Evolutionary conservation across 805 yeast species (phyloP).

Genomic region (Kodamaea kaohsiungensis): DNA sequence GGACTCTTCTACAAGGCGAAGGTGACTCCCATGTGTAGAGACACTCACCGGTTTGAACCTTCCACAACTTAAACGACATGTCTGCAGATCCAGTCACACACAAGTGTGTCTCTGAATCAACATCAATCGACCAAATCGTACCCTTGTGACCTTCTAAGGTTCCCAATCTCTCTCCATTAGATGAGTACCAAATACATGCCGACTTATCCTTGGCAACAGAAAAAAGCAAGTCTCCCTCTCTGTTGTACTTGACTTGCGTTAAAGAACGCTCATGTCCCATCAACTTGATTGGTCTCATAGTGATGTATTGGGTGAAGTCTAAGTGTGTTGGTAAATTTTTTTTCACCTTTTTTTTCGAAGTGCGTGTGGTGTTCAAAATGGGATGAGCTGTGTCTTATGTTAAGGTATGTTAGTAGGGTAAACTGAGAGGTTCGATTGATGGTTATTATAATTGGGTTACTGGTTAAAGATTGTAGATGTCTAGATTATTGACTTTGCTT

Average conservation of each 20-base stretch:
- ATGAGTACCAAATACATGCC: slow-evolving; percentile 91
- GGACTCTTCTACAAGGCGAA: slow-evolving; percentile 90
- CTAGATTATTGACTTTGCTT: too few relatives aligned
- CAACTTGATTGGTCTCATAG: slow-evolving; percentile 55
- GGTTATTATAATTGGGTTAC: too few relatives aligned
- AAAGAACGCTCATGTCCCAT: slow-evolving; percentile 98
- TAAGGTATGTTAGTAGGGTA: neutral
- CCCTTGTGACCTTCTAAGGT: slow-evolving; percentile 84
- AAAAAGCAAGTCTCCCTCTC: slow-evolving; percentile 91
- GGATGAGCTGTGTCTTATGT: neutral
- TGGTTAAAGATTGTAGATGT: too few relatives aligned
- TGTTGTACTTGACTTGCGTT: slow-evolving; percentile 93
- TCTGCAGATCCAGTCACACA: slow-evolving; percentile 93
- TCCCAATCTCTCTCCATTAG: slow-evolving; percentile 95
- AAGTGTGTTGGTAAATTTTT: slow-evolving; percentile 12
- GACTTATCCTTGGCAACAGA: slow-evolving; percentile 89
- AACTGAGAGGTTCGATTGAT: neutral
- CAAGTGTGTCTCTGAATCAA: slow-evolving; percentile 65
- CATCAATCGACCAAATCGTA: slow-evolving; percentile 93
- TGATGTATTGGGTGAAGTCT: slow-evolving; percentile 6
- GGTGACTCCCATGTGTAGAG: slow-evolving; percentile 70
- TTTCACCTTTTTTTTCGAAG: slow-evolving; percentile 14
- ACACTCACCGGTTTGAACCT: slow-evolving; percentile 73
- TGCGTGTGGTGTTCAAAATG: slow-evolving; percentile 10
- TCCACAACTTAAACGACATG: slow-evolving; percentile 82